Evolutionary conservation across 805 yeast genomes (phyloP).

Genomic region (Lipomyces sp.): DNA sequence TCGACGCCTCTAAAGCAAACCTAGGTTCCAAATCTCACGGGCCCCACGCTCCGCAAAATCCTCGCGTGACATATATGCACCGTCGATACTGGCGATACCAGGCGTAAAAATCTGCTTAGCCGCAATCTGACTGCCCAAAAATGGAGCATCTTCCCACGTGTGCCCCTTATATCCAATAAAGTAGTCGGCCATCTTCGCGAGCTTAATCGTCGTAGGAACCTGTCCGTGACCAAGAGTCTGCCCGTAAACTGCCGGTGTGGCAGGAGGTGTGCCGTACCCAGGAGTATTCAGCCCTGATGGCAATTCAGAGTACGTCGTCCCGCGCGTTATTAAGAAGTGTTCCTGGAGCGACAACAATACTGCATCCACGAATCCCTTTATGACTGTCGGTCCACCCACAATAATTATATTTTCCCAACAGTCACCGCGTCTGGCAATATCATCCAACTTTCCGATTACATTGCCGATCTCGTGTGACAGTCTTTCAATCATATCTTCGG

Average conservation of each 20-base stretch:
- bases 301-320: slow-evolving; percentile 47
- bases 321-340: slow-evolving; percentile 55
- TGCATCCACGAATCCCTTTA: slow-evolving; percentile 77
- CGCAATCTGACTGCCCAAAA: slow-evolving; percentile 86
- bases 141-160: slow-evolving; percentile 76
- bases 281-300: slow-evolving; percentile 46
- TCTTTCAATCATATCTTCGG: slow-evolving; percentile 59
- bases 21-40: slow-evolving; percentile 72
- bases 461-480: slow-evolving; percentile 61
- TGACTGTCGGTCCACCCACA: slow-evolving; percentile 75
- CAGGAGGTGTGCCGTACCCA: slow-evolving; percentile 45
- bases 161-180: slow-evolving; percentile 90
- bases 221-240: slow-evolving; percentile 54
- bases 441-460: slow-evolving; percentile 62
- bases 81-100: slow-evolving; percentile 62
- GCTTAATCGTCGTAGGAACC: slow-evolving; percentile 75
- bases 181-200: slow-evolving; percentile 81
- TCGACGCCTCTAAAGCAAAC: slow-evolving; percentile 24
- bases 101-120: slow-evolving; percentile 78
- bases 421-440: slow-evolving; percentile 72
- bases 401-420: slow-evolving; percentile 83
- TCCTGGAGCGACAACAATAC: slow-evolving; percentile 61
- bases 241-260: slow-evolving; percentile 35
- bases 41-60: slow-evolving; percentile 84
- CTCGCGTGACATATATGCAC: slow-evolving; percentile 66